Evolutionary conservation across 306 rosid species (phyloP).

Genomic region (Cicer pinnatifidum): DNA sequence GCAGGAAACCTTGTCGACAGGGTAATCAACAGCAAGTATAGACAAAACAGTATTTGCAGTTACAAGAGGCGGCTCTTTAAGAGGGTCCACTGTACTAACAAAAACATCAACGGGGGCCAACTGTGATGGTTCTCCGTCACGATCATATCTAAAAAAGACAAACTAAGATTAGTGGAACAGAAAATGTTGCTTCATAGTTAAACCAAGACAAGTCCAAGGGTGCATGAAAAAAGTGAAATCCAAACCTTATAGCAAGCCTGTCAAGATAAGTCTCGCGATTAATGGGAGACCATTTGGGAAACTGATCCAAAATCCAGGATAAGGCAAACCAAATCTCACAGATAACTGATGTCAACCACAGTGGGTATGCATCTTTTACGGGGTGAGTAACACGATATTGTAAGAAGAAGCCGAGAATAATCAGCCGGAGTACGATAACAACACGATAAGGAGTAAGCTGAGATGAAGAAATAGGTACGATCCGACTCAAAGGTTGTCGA

Average conservation of each 20-base stretch:
- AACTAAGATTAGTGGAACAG: constrained; percentile 40
- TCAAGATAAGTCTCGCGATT: constrained; percentile 97
- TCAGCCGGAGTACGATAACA: constrained; percentile 88
- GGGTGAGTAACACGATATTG: constrained; percentile 98
- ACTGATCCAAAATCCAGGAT: constrained; percentile 99
- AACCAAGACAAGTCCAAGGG: constrained; percentile 30
- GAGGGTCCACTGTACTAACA: constrained; percentile 99
- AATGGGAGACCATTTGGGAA: constrained; percentile 93
- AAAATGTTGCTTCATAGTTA: constrained; percentile 15
- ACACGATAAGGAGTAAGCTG: constrained; percentile 92
- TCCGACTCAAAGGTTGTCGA: constrained; percentile 92
- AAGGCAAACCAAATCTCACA: constrained; percentile 99
- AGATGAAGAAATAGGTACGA: constrained; percentile 86
- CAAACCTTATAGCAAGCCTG: constrained; percentile 83
- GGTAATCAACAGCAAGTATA: constrained; percentile 96
- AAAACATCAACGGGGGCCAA: constrained; percentile 90
- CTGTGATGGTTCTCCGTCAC: constrained; percentile 97
- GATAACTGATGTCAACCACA: constrained; percentile 94
- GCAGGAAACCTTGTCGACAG: constrained; percentile 99
- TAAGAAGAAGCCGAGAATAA: constrained; percentile 89
- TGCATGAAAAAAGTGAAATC: constrained; percentile 24
- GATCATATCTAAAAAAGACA: constrained; percentile 72
- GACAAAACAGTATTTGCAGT: constrained; percentile 99
- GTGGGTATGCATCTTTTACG: constrained; percentile 86
- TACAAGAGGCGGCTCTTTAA: constrained; percentile 95